Percentiles rank a stretch among this genome's conserved stretches.
Evolutionary conservation across 305 asterid species (phyloP).

Genomic region (Monarda citriodora): DNA sequence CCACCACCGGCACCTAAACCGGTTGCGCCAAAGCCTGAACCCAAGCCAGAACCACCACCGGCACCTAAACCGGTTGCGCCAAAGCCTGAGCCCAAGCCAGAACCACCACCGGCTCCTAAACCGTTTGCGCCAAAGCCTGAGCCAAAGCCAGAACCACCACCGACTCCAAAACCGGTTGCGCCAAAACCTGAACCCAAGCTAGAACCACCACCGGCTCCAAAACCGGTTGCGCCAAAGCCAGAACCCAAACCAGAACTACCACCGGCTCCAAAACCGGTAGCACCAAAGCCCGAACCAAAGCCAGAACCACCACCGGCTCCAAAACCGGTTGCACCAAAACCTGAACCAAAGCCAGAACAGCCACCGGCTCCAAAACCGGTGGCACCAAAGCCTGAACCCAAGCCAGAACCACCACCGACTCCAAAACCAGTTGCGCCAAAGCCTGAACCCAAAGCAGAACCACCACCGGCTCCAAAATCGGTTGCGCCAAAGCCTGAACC

Average conservation of each 20-base stretch:
- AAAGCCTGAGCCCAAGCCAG: neutral
- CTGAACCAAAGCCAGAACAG: no score
- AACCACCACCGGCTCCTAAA: slow-evolving; percentile 9
- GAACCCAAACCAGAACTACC: no score
- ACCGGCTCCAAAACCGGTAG: no score
- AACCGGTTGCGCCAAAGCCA: neutral
- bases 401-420: neutral
- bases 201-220: neutral
- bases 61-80: neutral
- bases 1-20: neutral
- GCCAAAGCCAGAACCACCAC: slow-evolving; percentile 14
- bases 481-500: neutral
- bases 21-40: neutral
- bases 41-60: neutral
- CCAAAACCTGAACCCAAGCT: neutral
- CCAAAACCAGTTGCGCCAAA: neutral
- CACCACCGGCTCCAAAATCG: no score
- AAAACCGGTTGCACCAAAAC: no score
- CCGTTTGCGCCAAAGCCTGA: neutral
- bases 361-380: no score
- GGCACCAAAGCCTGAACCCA: no score
- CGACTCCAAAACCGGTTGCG: neutral
- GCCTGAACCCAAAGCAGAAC: no score
- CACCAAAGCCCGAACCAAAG: no score
- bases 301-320: no score